Evolutionary conservation across 208 protist species (phyloP).

Genomic region (Crithidia fasciculata): DNA sequence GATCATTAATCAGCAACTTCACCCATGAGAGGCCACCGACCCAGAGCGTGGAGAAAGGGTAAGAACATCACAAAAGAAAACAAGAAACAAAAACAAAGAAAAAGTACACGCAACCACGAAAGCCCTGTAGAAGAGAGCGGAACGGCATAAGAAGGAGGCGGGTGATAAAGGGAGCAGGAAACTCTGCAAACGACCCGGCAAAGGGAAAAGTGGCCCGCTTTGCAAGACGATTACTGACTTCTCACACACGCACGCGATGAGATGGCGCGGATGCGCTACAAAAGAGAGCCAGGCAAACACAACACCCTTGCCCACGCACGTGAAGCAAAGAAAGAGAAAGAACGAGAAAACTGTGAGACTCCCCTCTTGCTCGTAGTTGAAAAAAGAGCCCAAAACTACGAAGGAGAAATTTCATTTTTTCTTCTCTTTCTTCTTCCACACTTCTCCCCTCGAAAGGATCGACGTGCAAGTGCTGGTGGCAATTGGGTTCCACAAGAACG

Average conservation of each 20-base stretch:
- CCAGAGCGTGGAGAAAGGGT: too few species aligned
- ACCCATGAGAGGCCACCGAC: background rate
- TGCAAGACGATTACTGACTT: too few species aligned
- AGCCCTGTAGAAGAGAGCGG: too few species aligned
- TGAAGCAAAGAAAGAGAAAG: background rate
- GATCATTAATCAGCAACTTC: background rate
- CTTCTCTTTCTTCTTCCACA: background rate
- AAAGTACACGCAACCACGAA: background rate
- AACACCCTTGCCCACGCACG: background rate
- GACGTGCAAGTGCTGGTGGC: background rate
- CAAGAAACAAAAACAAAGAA: background rate
- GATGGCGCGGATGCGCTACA: too few species aligned
- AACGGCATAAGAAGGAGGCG: too few species aligned
- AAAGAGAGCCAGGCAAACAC: background rate
- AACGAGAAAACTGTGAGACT: background rate
- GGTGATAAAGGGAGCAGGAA: too few species aligned
- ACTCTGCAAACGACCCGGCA: too few species aligned
- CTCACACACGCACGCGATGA: too few species aligned
- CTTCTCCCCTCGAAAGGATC: background rate
- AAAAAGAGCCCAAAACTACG: conserved; percentile 18
- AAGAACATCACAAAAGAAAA: too few species aligned
- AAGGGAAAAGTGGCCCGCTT: too few species aligned
- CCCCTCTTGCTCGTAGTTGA: background rate
- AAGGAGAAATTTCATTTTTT: background rate
- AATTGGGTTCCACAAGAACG: too few species aligned